Evolutionary conservation across 331 rosid genomes (phyloP), one percentile per base, ranked within the genome.

Genomic region (Malus hybrid): DNA sequence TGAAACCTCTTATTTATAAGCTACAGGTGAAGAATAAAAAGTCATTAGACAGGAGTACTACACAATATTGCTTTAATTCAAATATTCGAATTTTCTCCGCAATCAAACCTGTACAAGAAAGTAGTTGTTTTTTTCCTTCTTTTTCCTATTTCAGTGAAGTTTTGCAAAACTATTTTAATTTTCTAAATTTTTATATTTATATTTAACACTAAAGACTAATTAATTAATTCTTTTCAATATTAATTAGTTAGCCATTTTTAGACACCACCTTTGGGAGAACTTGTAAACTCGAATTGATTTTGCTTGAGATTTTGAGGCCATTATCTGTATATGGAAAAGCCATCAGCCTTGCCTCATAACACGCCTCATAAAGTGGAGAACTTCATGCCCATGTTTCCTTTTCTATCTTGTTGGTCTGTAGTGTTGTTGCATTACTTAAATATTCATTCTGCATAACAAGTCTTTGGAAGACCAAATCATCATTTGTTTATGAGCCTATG

Each of bases 291-390:
- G 16, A 4, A 30, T 63, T 63, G 24, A 15, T 63, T 63, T 3
- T 63, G 3, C 42, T 63, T 30, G 24, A 30, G 10, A 30, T 13
- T 42, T 63, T 30, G 46, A 32, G 26, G 24, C 36, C 26, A 63
- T 30, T 63, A 20, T n/a, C 9, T 63, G 46, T 10, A 19, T 19
- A 33, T 34, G 36, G 52, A 65, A 65, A 44, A 65, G 68, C 7
- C 42, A 18, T 29, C 12, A 29, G 10, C 12, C 39, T 64, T 64
- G 69, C 69, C 48, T 33, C 26, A 64, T 9, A n/a, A 55, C 36
- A 20, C 11, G 69, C 77, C 73, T 72, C 30, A 53, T 70, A 24
- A 12, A 22, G 22, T 77, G 66, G 72, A 71, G 32, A 71, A 50
- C 2, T 34, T 33, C 36, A 62, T 62, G 56, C 33, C 14, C 53